Percentiles rank a stretch among this genome's conserved stretches.
Conservation (phyloP, 2,329 filamentous ascomycete genomes). For the Scortechinia acanthostroma region DNA sequence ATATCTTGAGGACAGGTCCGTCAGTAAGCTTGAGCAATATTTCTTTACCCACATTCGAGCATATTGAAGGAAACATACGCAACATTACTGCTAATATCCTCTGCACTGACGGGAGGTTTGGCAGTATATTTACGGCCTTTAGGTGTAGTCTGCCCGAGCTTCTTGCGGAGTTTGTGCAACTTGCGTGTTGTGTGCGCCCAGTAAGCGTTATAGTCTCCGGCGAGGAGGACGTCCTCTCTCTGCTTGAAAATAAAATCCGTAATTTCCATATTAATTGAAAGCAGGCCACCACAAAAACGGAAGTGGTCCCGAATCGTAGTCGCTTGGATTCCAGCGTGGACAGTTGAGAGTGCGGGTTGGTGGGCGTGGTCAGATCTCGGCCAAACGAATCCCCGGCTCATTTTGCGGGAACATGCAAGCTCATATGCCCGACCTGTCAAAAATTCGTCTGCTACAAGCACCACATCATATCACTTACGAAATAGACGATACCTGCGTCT, state of each 20-base stretch:
- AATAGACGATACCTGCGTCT: too few species aligned
- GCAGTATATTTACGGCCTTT: slow-evolving; percentile 55
- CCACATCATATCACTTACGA: too few species aligned
- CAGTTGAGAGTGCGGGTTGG: slow-evolving; percentile 10
- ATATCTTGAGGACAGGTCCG: slow-evolving; percentile 43
- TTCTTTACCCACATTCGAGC: not conserved
- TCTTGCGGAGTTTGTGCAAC: slow-evolving; percentile 49
- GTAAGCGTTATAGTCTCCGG: slow-evolving; percentile 56
- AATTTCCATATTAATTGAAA: slow-evolving; percentile 46
- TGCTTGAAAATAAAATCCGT: slow-evolving; percentile 49
- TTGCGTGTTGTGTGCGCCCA: slow-evolving; percentile 50
- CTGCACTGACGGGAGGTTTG: slow-evolving; percentile 45
- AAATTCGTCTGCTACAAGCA: too few species aligned
- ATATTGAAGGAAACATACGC: slow-evolving; percentile 30
- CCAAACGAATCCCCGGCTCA: slow-evolving; percentile 18
- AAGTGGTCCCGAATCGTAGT: too few species aligned
- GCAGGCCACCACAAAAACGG: not conserved
- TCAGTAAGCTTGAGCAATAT: slow-evolving; percentile 1
- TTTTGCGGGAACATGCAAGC: slow-evolving; percentile 13
- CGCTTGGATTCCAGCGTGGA: too few species aligned
- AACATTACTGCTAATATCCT: slow-evolving; percentile 44
- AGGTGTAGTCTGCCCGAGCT: slow-evolving; percentile 50
- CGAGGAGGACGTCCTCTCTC: slow-evolving; percentile 47
- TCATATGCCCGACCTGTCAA: too few species aligned
- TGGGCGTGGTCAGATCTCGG: slow-evolving; percentile 18